Evolutionary conservation across 768 basidiomycete genomes (phyloP).

Genomic region (Tremella yokohamensis): DNA sequence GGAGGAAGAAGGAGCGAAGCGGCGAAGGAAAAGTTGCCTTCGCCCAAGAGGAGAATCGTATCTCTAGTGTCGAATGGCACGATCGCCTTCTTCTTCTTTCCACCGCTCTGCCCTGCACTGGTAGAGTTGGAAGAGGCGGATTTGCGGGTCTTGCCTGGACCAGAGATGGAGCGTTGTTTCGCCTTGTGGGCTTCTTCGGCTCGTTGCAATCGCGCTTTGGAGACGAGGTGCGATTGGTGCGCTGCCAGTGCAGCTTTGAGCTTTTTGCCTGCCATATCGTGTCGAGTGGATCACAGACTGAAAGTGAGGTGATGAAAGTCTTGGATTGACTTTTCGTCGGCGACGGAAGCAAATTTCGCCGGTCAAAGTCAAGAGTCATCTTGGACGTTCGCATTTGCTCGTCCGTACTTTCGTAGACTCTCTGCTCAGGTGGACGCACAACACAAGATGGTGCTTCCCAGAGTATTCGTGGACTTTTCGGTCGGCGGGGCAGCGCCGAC

Average conservation of each 20-base stretch:
- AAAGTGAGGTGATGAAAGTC: too few species aligned
- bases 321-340: too few species aligned
- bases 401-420: neutral
- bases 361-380: slow-evolving; percentile 2
- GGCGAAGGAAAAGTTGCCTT: slow-evolving; percentile 90
- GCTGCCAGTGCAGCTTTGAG: slow-evolving; percentile 2
- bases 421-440: neutral
- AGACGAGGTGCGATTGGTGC: neutral
- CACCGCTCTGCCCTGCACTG: neutral
- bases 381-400: neutral
- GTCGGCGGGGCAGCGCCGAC: slow-evolving; percentile 59
- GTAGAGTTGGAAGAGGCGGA: neutral
- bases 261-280: neutral
- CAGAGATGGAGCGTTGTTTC: neutral
- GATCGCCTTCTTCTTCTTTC: slow-evolving; percentile 11
- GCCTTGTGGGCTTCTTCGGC: neutral
- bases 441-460: slow-evolving; percentile 8
- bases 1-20: slow-evolving; percentile 66
- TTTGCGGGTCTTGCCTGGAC: neutral
- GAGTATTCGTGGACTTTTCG: slow-evolving; percentile 60
- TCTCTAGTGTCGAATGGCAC: slow-evolving; percentile 48
- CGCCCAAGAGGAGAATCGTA: slow-evolving; percentile 65
- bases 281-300: too few species aligned
- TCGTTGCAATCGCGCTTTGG: neutral
- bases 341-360: slow-evolving; percentile 3